Conservation (phyloP, 1,139 yeast genomes). For the Pichia sp. region DNA sequence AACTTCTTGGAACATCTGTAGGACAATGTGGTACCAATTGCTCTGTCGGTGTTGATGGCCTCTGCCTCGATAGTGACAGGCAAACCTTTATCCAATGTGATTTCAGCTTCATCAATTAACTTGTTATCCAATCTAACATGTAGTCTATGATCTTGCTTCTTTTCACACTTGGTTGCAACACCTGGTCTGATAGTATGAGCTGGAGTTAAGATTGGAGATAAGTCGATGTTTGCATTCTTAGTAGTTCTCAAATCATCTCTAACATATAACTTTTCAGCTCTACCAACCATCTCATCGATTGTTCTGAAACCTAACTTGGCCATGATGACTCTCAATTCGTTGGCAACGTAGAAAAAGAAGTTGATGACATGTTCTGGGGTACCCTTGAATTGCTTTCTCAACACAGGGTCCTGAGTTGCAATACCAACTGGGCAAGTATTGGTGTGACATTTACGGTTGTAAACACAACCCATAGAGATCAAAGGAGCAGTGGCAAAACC, state of each 20-base stretch:
- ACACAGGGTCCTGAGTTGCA: constrained; percentile 96
- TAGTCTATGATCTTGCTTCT: constrained; percentile 90
- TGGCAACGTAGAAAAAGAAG: constrained; percentile 91
- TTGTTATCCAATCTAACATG: constrained; percentile 93
- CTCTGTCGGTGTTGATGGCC: constrained; percentile 92
- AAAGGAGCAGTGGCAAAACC: constrained; percentile 97
- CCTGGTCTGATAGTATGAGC: constrained; percentile 98
- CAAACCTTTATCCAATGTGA: constrained; percentile 87
- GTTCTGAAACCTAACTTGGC: constrained; percentile 93
- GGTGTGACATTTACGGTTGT: constrained; percentile 91
- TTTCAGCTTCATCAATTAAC: constrained; percentile 90
- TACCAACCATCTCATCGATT: constrained; percentile 96
- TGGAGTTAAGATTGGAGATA: constrained; percentile 91
- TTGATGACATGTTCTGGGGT: constrained; percentile 98
- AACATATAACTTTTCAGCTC: constrained; percentile 82
- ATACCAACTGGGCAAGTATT: constrained; percentile 97
- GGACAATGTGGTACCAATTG: constrained; percentile 90
- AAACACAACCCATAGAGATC: constrained; percentile 95
- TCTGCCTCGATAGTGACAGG: constrained; percentile 93
- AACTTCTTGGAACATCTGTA: constrained; percentile 89
- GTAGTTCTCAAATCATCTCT: constrained; percentile 82
- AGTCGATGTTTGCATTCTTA: constrained; percentile 86
- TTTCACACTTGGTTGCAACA: constrained; percentile 87
- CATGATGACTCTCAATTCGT: constrained; percentile 89
- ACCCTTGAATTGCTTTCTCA: constrained; percentile 88